phyloP scores from a whole-genome alignment of 192 early-diverging fungal genomes.

The Anaeromyces robustus region DNA sequence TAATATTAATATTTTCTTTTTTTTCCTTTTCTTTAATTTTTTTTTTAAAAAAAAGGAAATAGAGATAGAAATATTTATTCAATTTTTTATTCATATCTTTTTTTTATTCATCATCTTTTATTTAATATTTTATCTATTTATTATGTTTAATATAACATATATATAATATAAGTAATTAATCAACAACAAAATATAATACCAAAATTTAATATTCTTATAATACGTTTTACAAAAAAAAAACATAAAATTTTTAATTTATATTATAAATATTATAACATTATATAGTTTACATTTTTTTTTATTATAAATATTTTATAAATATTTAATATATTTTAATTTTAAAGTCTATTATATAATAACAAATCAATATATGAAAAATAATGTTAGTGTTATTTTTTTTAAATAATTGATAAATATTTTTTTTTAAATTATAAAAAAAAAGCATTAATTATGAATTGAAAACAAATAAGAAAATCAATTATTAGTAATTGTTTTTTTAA shows the following conservation, averaged over 20 bases:
- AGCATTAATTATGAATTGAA: no score
- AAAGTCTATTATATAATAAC: no score
- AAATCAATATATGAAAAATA: no score
- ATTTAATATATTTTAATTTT: no score
- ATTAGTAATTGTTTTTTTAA: no score
- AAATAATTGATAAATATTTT: no score
- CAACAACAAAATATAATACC: neutral
- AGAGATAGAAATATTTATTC: neutral
- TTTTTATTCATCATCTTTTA: neutral
- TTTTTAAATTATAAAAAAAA: no score
- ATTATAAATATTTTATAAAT: neutral
- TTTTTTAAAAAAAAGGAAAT: neutral
- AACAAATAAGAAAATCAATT: no score
- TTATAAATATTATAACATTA: neutral
- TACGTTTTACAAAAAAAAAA: neutral
- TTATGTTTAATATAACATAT: neutral
- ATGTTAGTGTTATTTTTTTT: no score
- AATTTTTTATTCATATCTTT: neutral
- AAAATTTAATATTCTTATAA: neutral
- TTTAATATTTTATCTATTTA: neutral
- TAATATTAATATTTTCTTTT: no score
- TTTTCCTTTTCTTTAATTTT: neutral
- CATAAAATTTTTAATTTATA: neutral
- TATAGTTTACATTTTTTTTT: neutral
- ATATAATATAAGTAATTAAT: neutral